Conservation (phyloP, 345 rosid genomes). For the Hirschfeldia incana region DNA sequence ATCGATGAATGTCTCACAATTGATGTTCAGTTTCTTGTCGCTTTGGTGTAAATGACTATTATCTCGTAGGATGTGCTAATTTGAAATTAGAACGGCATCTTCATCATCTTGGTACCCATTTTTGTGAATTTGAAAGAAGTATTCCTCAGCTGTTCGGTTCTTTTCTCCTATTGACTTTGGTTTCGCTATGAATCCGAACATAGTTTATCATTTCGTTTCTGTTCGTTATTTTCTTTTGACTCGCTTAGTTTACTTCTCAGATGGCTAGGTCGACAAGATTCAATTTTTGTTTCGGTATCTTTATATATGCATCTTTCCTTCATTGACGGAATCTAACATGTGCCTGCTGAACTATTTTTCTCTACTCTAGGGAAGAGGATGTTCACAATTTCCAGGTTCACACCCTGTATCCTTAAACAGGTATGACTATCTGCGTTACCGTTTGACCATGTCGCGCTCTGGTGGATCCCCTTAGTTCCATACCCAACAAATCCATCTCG, state of each 20-base stretch:
- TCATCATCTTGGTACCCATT: background rate
- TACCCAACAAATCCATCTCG: background rate
- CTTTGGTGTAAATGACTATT: background rate
- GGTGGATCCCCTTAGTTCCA: background rate
- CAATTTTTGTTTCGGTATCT: background rate
- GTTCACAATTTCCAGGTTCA: conserved; percentile 74
- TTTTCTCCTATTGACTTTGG: background rate
- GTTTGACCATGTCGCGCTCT: background rate
- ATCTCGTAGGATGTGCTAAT: background rate
- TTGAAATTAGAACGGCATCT: conserved; percentile 6
- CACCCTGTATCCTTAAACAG: conserved; percentile 89
- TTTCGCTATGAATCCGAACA: too few relatives aligned
- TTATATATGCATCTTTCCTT: background rate
- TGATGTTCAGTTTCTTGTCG: conserved; percentile 1
- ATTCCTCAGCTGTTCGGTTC: conserved; percentile 4
- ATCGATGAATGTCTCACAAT: background rate
- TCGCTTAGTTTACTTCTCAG: background rate
- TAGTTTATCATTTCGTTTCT: conserved; percentile 1
- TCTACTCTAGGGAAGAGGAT: conserved; percentile 64
- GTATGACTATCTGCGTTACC: conserved; percentile 34
- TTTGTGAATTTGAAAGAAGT: conserved; percentile 13
- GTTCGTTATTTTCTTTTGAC: background rate
- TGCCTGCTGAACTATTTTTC: conserved; percentile 16
- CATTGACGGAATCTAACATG: conserved; percentile 11
- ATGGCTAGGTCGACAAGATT: background rate